Conservation (phyloP, 257 asterid genomes). For the Solanum rostratum region DNA sequence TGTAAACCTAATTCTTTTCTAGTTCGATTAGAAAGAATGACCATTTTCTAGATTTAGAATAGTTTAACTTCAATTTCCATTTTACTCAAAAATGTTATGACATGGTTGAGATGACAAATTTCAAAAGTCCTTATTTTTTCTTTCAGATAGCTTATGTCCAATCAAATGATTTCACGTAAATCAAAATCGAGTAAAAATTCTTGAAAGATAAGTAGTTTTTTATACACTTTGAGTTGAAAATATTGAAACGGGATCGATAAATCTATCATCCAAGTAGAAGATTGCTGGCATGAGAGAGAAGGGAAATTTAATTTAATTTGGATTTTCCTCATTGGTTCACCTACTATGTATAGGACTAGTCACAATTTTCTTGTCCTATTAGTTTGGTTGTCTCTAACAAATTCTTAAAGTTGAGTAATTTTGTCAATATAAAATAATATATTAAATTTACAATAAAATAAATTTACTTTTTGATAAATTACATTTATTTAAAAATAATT, state of each 20-base stretch:
- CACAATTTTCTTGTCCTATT: not conserved
- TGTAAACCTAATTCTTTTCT: not conserved
- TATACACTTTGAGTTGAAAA: too few relatives aligned
- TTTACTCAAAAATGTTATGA: not conserved
- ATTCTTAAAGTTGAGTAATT: not conserved
- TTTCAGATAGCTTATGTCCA: not conserved
- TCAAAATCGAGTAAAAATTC: not conserved
- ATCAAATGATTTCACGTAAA: not conserved
- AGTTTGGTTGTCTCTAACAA: not conserved
- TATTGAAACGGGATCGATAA: not conserved
- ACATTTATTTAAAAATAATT: too few relatives aligned
- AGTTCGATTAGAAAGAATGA: not conserved
- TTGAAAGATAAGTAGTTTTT: too few relatives aligned
- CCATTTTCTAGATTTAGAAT: not conserved
- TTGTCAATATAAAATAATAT: too few relatives aligned
- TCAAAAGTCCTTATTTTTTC: not conserved
- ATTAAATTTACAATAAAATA: too few relatives aligned
- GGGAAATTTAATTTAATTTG: not conserved
- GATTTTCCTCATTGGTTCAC: not conserved
- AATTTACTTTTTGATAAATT: too few relatives aligned
- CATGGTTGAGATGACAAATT: not conserved
- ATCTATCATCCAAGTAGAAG: not conserved
- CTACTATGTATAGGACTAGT: not conserved
- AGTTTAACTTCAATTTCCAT: not conserved
- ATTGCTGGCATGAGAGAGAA: not conserved